Evolutionary conservation across 2,329 filamentous ascomycete species (phyloP), one percentile per base, ranked within the genome.

Genomic region (Xylaria sp.): DNA sequence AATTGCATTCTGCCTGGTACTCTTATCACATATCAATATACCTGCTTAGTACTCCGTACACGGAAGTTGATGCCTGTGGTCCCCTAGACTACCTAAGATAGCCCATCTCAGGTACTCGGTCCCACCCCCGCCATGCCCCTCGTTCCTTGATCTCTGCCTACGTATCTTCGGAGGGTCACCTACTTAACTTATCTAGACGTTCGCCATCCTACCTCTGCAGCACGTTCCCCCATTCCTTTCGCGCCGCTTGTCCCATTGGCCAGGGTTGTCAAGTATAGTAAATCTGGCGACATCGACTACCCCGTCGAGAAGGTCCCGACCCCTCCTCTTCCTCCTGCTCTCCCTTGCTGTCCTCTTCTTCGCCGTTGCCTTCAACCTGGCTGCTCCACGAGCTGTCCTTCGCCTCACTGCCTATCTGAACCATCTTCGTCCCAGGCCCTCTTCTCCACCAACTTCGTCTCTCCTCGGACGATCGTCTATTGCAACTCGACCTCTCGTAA

Each of bases 281-380:
- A 83, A 75, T 74, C 80, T 85, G 83, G 83, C 76, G 69, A 72
- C 71, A 51, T 71, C 69, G 46, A 74, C 64, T 28, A 37, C 59
- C 51, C 52, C 65, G 70, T 50, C 70, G 9, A 69, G 57, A 64
- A 48, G 44, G 66, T 81, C 76, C 73, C 77, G 65, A 69, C 73
- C 72, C 72, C 73, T 69, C 65, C 75, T 85, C 78, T 77, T 85
- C 78, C 78, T 85, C 78, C 80, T 88, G 73, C 80, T 84, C 75
- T 77, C 77, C 20, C 65, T 79, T 46, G 61, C 90, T 75, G 72
- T 89, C 74, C 80, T 91, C 77, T 85, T 92, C 79, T 76, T 88
- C 77, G 80, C 81, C 71, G 80, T 85, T 63, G 77, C 83, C 82
- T 82, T 87, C 86, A 91, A 87, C 78, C 89, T 93, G 91, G 90